Percentiles rank a stretch among this genome's conserved stretches.
These are phyloP conservation scores for Brettanomyces anomalus DNA, from an alignment of 805 yeast species.

Conservation along the genomic window DNA sequence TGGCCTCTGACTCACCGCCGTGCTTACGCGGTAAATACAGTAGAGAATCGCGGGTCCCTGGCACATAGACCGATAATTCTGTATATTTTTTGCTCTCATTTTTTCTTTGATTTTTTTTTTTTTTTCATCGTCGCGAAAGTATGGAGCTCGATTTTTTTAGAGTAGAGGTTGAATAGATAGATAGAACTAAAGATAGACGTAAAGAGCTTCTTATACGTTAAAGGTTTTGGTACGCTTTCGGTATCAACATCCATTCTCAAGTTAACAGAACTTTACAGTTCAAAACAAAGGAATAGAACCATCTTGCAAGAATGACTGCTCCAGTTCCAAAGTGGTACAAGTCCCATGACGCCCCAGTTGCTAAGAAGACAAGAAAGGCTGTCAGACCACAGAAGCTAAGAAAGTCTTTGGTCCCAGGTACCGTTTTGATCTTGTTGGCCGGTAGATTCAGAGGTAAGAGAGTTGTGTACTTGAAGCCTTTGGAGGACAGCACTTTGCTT, in stretches of 20 bases:
- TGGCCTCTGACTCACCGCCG: too few species aligned
- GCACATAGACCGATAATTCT: too few species aligned
- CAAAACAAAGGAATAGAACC: constrained; percentile 3
- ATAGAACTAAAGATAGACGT: too few species aligned
- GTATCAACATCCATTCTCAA: too few species aligned
- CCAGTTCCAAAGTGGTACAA: constrained; percentile 24
- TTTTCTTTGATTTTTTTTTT: background rate
- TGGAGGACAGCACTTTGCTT: constrained; percentile 96
- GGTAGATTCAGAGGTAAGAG: constrained; percentile 99
- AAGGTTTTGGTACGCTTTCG: background rate
- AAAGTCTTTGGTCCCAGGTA: constrained; percentile 42
- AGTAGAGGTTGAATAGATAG: too few species aligned
- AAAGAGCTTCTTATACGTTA: background rate
- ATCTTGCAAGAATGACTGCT: constrained; percentile 17
- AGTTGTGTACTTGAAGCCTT: constrained; percentile 93
- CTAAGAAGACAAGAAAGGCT: constrained; percentile 86
- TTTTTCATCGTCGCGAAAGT: too few species aligned
- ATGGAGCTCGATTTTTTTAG: too few species aligned
- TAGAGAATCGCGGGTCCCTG: background rate
- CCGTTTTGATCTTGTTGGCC: constrained; percentile 78
- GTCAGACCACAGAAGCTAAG: constrained; percentile 92
- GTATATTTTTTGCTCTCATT: background rate
- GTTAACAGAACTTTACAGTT: constrained; percentile 2
- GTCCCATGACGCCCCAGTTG: constrained; percentile 77
- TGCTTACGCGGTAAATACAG: too few species aligned